These are phyloP conservation scores for Piedraia hortae DNA, from an alignment of 2,329 filamentous ascomycete species.

Conservation along the genomic window DNA sequence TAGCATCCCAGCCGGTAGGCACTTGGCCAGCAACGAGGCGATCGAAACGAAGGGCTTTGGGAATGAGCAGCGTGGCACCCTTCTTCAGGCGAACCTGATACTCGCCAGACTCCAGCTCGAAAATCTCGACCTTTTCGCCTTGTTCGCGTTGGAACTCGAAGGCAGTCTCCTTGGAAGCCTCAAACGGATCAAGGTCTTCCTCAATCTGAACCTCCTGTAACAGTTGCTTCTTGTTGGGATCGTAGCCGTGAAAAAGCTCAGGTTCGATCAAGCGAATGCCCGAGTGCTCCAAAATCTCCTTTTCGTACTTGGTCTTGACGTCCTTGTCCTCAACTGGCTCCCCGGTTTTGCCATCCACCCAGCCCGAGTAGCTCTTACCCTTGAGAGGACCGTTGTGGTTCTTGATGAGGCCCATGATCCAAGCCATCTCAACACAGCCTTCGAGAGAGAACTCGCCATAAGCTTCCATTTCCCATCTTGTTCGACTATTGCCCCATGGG, in stretches of 20 bases:
- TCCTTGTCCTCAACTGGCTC: constrained; percentile 97
- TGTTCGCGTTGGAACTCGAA: constrained; percentile 95
- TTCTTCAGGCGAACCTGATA: constrained; percentile 88
- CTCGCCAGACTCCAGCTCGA: constrained; percentile 79
- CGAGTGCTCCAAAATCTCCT: constrained; percentile 80
- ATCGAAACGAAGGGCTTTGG: constrained; percentile 90
- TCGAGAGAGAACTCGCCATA: constrained; percentile 90
- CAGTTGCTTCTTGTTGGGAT: constrained; percentile 94
- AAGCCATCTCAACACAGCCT: constrained; percentile 96
- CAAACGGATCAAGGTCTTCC: constrained; percentile 89
- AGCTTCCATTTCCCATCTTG: constrained; percentile 98
- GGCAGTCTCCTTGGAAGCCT: constrained; percentile 88
- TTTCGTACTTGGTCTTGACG: constrained; percentile 91
- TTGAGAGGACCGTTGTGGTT: constrained; percentile 93
- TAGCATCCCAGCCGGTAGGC: constrained; percentile 89
- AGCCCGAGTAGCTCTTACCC: constrained; percentile 86
- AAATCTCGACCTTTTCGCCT: constrained; percentile 90
- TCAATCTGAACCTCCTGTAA: constrained; percentile 94
- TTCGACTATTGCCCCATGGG: constrained; percentile 95
- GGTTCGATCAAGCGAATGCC: constrained; percentile 96
- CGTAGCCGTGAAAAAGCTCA: constrained; percentile 86
- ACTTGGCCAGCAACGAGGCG: constrained; percentile 92
- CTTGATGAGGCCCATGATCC: constrained; percentile 99
- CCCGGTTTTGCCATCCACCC: constrained; percentile 80
- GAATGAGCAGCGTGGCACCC: constrained; percentile 80